Evolutionary conservation across 192 early-diverging fungal genomes (phyloP).

Genomic region (Coemansia sp.): DNA sequence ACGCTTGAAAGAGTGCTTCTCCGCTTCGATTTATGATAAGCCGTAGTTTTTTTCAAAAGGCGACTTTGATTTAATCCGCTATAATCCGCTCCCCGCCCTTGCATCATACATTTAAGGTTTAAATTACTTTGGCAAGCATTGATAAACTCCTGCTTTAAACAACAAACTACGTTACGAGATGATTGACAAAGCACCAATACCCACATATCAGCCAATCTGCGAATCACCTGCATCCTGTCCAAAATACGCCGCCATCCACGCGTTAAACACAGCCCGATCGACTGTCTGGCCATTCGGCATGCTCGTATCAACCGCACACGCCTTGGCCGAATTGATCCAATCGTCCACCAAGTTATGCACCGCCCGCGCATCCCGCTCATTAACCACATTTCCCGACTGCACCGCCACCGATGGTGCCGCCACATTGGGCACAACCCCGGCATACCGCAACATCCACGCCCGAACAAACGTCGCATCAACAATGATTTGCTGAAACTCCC

Average conservation of each 20-base stretch:
- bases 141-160: too few species aligned
- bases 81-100: too few species aligned
- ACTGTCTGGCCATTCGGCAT: constrained; percentile 18
- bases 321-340: constrained; percentile 37
- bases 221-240: background rate
- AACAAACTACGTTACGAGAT: too few species aligned
- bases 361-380: constrained; percentile 34
- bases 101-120: too few species aligned
- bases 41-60: background rate
- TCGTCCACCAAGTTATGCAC: constrained; percentile 45
- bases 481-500: constrained; percentile 31
- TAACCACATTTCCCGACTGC: constrained; percentile 3
- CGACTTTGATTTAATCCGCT: background rate
- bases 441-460: constrained; percentile 44
- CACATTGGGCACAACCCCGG: constrained; percentile 35
- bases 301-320: constrained; percentile 15
- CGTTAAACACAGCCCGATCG: constrained; percentile 23
- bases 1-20: background rate
- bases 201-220: too few species aligned
- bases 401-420: background rate
- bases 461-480: constrained; percentile 44
- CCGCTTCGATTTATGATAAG: background rate
- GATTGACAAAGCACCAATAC: too few species aligned
- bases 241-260: constrained; percentile 43
- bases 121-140: too few species aligned